A percentile compares a stretch with the other conserved stretches of the same genome.
Evolutionary conservation across 805 yeast genomes (phyloP).

Genomic region (Spathaspora girioi): DNA sequence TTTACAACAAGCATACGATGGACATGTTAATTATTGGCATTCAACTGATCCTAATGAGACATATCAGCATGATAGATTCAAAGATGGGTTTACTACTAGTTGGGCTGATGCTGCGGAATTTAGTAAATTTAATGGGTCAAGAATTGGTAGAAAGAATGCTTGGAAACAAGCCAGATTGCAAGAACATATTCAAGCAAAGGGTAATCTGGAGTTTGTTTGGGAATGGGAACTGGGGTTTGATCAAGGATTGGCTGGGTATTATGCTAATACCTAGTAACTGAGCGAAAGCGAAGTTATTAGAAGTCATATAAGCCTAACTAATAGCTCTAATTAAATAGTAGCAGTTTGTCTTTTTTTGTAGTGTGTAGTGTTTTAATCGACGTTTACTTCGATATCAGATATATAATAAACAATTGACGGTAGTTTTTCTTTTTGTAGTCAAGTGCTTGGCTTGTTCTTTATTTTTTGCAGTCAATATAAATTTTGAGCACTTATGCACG

Average conservation of each 20-base stretch:
- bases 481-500: not conserved
- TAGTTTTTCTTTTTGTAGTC: too few species aligned
- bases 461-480: not conserved
- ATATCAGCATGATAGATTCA: slow-evolving; percentile 78
- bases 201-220: slow-evolving; percentile 63
- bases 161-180: slow-evolving; percentile 61
- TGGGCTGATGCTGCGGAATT: slow-evolving; percentile 74
- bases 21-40: slow-evolving; percentile 71
- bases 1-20: slow-evolving; percentile 29
- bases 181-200: slow-evolving; percentile 59
- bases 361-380: not conserved
- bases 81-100: slow-evolving; percentile 73
- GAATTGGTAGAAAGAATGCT: slow-evolving; percentile 68
- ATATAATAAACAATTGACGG: too few species aligned
- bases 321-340: too few species aligned
- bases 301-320: too few species aligned
- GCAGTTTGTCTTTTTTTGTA: not conserved
- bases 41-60: slow-evolving; percentile 49
- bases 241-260: slow-evolving; percentile 51
- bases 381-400: too few species aligned
- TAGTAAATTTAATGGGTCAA: slow-evolving; percentile 63
- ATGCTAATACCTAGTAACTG: not conserved
- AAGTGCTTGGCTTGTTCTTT: not conserved
- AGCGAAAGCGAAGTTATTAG: not conserved
- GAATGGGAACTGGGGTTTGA: slow-evolving; percentile 88